These are phyloP conservation scores for Solanum corneliomulleri DNA, from an alignment of 257 asterid species.

Conservation along the genomic window DNA sequence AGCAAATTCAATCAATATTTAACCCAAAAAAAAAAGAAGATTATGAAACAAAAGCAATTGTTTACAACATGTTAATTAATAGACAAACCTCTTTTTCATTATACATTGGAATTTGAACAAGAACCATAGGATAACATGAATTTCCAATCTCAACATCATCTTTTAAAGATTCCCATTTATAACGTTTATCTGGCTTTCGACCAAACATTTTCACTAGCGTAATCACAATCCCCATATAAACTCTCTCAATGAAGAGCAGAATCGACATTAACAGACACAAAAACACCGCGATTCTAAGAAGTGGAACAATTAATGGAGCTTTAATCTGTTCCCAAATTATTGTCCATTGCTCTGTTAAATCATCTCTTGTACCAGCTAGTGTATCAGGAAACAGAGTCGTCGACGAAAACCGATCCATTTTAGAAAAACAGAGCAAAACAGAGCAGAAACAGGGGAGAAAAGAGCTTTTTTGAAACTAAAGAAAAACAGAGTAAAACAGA, in stretches of 20 bases:
- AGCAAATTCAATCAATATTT: not conserved
- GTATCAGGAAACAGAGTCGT: not conserved
- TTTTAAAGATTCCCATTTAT: constrained; percentile 28
- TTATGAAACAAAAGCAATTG: not conserved
- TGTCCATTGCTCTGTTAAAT: not conserved
- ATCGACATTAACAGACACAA: not conserved
- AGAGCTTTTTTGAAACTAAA: not conserved
- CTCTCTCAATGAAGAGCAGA: constrained; percentile 53
- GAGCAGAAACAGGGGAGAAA: not conserved
- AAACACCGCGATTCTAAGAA: not conserved
- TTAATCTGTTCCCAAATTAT: not conserved
- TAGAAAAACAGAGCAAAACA: too few species aligned
- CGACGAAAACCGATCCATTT: not conserved
- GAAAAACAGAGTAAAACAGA: not conserved
- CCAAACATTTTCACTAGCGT: constrained; percentile 26
- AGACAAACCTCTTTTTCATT: constrained; percentile 54
- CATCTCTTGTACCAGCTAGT: not conserved
- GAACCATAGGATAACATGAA: constrained; percentile 42
- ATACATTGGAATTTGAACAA: constrained; percentile 58
- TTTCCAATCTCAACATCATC: constrained; percentile 39
- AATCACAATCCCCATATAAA: constrained; percentile 16
- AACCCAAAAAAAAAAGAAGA: not conserved
- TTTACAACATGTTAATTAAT: not conserved
- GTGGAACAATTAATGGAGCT: not conserved
- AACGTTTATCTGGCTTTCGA: constrained; percentile 31